Percentiles rank a stretch among this genome's conserved stretches.
Evolutionary conservation across 148 eudicot species (phyloP).

Genomic region (Amaranthus hypochondriacus): DNA sequence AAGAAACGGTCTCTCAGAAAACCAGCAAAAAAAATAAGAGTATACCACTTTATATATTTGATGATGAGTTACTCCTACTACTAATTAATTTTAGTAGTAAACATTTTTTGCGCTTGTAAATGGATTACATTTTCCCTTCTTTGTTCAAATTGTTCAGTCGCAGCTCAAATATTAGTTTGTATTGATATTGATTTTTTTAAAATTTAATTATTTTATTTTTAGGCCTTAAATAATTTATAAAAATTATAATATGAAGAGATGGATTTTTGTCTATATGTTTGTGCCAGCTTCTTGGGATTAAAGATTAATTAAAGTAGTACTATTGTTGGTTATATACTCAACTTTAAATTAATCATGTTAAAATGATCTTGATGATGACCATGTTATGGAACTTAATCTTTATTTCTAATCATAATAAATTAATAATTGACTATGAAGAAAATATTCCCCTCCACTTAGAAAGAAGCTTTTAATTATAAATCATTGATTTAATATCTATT

Average conservation of each 20-base stretch:
- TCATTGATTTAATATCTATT: neutral
- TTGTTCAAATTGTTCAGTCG: too few species aligned
- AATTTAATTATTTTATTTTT: too few species aligned
- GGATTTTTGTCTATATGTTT: slow-evolving; percentile 9
- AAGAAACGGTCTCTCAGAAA: too few species aligned
- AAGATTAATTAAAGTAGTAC: neutral
- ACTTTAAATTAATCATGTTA: neutral
- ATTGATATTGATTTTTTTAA: too few species aligned
- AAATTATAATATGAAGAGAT: neutral
- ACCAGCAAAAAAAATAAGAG: too few species aligned
- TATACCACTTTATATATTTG: too few species aligned
- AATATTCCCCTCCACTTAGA: neutral
- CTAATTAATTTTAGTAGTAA: too few species aligned
- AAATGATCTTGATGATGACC: neutral
- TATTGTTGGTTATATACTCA: neutral
- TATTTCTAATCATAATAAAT: neutral
- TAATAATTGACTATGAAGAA: slow-evolving; percentile 3
- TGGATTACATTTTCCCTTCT: too few species aligned
- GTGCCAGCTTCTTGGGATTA: slow-evolving; percentile 11
- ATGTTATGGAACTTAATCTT: neutral
- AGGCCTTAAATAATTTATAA: too few species aligned
- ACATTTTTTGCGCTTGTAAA: too few species aligned
- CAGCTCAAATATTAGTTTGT: too few species aligned
- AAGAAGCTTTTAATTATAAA: neutral
- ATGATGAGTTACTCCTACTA: too few species aligned